Conservation (phyloP, 495 filamentous ascomycete genomes). For the Trichoderma reesei region DNA sequence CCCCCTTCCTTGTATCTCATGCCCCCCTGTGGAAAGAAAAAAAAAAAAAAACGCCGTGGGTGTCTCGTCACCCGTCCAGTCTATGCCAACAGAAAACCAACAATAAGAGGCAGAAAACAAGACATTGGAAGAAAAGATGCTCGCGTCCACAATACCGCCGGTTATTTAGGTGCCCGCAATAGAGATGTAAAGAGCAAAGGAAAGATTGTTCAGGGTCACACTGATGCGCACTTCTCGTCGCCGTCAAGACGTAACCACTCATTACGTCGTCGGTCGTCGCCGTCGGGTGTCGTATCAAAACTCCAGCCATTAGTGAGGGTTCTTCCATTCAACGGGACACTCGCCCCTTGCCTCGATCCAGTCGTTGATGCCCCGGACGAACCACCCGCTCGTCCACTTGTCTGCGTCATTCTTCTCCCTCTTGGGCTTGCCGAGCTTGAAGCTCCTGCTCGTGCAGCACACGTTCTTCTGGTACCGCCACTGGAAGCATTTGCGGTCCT, state of each 20-base stretch:
- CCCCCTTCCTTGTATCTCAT: not conserved
- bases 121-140: not conserved
- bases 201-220: too few relatives aligned
- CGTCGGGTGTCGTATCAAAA: too few relatives aligned
- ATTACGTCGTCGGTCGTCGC: too few relatives aligned
- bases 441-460: constrained; percentile 26
- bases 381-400: constrained; percentile 26
- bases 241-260: too few relatives aligned
- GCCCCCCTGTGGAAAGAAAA: not conserved
- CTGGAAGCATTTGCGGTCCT: constrained; percentile 24
- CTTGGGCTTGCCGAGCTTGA: constrained; percentile 26
- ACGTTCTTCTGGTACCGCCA: constrained; percentile 27
- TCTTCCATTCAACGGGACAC: constrained; percentile 14
- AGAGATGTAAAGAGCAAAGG: too few relatives aligned
- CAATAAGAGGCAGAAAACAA: not conserved
- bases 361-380: constrained; percentile 27
- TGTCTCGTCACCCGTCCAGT: not conserved
- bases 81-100: not conserved
- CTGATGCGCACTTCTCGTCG: too few relatives aligned
- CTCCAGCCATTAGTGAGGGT: not conserved
- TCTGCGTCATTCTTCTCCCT: constrained; percentile 14
- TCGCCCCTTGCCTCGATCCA: constrained; percentile 27
- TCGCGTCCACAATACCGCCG: not conserved
- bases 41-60: not conserved
- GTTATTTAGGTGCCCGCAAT: not conserved